phyloP scores from a whole-genome alignment of 768 basidiomycete genomes.

The Auricularia sp. region DNA sequence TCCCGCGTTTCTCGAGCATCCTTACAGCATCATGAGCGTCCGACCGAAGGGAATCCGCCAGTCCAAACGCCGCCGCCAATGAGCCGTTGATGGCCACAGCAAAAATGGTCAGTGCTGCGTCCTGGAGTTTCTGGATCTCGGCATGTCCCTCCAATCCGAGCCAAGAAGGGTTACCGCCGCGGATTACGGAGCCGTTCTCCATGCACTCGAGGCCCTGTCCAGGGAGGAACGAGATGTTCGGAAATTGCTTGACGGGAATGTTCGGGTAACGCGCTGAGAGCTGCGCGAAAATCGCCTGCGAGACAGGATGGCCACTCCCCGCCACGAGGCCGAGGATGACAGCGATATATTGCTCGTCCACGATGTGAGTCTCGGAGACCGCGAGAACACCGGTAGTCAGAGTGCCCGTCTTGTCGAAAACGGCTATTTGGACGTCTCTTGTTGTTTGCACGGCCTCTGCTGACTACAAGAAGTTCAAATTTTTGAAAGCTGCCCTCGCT shows the following conservation, averaged over 20 bases:
- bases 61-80: slow-evolving; percentile 6
- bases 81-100: slow-evolving; percentile 4
- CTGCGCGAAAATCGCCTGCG: not conserved
- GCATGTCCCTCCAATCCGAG: slow-evolving; percentile 20
- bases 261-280: not conserved
- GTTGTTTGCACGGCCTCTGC: slow-evolving; percentile 1
- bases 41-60: slow-evolving; percentile 4
- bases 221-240: slow-evolving; percentile 20
- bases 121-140: slow-evolving; percentile 11
- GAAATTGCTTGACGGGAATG: slow-evolving; percentile 6
- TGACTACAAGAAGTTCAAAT: not conserved
- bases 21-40: slow-evolving; percentile 1
- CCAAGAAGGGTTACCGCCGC: slow-evolving; percentile 28
- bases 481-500: too few species aligned
- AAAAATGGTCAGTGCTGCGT: slow-evolving; percentile 5
- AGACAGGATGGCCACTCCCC: slow-evolving; percentile 2
- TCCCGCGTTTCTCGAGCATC: not conserved
- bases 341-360: not conserved
- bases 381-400: slow-evolving; percentile 4
- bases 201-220: slow-evolving; percentile 7
- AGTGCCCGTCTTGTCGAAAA: slow-evolving; percentile 8
- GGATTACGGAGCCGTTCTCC: not conserved
- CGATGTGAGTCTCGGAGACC: not conserved
- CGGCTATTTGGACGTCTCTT: not conserved
- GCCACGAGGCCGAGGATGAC: slow-evolving; percentile 24